These are phyloP conservation scores for Myxozyma geophila DNA, from an alignment of 805 yeast species.

Conservation along the genomic window DNA sequence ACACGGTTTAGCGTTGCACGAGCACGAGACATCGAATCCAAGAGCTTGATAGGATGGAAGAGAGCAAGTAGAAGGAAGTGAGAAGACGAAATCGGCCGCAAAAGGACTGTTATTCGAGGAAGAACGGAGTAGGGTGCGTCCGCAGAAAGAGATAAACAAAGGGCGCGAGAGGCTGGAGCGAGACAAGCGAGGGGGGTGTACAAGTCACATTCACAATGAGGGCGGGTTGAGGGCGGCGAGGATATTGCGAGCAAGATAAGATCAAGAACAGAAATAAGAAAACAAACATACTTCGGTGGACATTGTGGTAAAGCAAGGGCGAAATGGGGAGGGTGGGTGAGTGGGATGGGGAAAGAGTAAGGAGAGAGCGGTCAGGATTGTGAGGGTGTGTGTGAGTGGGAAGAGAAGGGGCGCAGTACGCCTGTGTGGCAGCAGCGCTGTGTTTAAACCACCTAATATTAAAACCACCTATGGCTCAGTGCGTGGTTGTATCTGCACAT, in stretches of 20 bases:
- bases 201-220: too few species aligned
- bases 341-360: slow-evolving; percentile 2
- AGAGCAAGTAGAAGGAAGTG: neutral
- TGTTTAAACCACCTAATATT: neutral
- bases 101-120: neutral
- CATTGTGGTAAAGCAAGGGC: neutral
- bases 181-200: neutral
- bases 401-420: neutral
- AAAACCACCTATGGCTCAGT: too few species aligned
- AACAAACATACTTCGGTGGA: slow-evolving; percentile 12
- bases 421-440: neutral
- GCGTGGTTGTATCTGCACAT: too few species aligned
- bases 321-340: neutral
- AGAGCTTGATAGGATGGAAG: neutral
- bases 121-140: neutral
- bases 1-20: neutral
- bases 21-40: neutral
- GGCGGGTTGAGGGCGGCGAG: too few species aligned
- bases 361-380: neutral
- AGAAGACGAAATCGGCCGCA: neutral
- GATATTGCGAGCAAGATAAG: neutral
- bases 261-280: neutral
- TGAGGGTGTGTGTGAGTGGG: neutral
- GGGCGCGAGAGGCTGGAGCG: slow-evolving; percentile 2
- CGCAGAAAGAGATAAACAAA: slow-evolving; percentile 11